Percentiles rank a stretch among this genome's conserved stretches.
These are phyloP conservation scores for Osmanthus fragrans DNA, from an alignment of 257 asterid genomes.

Conservation along the genomic window DNA sequence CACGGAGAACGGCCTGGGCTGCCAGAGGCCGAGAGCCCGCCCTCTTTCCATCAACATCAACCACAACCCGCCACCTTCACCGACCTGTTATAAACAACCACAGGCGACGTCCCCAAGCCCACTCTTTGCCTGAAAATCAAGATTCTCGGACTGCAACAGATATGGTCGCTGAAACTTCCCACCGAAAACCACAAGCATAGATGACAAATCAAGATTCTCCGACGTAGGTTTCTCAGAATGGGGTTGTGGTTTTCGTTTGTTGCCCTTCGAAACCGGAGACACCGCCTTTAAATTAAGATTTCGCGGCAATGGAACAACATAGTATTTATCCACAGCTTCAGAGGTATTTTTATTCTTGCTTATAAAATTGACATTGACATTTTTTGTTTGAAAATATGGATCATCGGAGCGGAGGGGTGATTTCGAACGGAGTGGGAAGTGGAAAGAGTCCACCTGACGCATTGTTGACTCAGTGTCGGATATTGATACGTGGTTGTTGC, in stretches of 20 bases:
- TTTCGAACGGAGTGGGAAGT: constrained; percentile 93
- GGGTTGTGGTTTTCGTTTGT: constrained; percentile 32
- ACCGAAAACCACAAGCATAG: constrained; percentile 23
- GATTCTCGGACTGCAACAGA: constrained; percentile 36
- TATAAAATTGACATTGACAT: no score
- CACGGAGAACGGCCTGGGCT: no score
- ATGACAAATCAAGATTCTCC: constrained; percentile 41
- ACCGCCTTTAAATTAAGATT: constrained; percentile 28
- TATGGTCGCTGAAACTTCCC: constrained; percentile 21
- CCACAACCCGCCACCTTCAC: constrained; percentile 60
- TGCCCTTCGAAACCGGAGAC: constrained; percentile 22
- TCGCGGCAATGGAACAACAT: constrained; percentile 43
- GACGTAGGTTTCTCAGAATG: constrained; percentile 40
- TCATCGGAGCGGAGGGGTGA: no score
- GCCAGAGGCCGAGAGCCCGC: no score
- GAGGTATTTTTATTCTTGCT: constrained; percentile 39
- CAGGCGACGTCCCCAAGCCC: constrained; percentile 21
- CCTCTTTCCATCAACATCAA: no score
- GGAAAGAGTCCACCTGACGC: constrained; percentile 73
- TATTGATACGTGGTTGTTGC: constrained; percentile 63
- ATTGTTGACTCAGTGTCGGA: constrained; percentile 76
- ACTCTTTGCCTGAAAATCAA: constrained; percentile 21
- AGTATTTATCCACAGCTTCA: constrained; percentile 48
- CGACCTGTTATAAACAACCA: constrained; percentile 31
- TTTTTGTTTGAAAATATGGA: no score